Base-by-base conservation (phyloP, 202 grass and related monocot genomes). In the Schoenoplectus tabernaemontani region DNA sequence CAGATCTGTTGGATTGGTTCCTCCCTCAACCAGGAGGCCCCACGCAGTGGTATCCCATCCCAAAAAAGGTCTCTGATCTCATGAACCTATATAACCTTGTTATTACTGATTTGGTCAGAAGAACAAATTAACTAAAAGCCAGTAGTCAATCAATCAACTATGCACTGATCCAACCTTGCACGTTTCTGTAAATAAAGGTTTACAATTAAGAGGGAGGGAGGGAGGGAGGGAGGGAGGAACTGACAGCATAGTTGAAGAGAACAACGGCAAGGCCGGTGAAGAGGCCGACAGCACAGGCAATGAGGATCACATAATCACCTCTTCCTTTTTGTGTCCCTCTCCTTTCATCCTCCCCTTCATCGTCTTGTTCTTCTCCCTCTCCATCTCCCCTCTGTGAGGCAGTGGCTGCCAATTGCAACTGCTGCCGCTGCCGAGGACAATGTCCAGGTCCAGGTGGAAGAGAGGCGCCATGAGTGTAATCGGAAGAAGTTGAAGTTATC, bases 41-140 rank as follows among this genome's bases (percentile, higher is more conserved):
- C 91, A 71, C 83, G 84, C 32, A 81, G 65, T 3, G 89, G 91
- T 85, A 94, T 86, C 33, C 89, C 86, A 77, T 89, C 89, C 95
- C 95, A 98, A 83, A 90, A 88, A 19, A 98, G 20, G 54, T 98
- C 87, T 79, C 86, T 81, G 81, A 98, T 90, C 87, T 92, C 91
- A 87, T 90, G 89, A 68, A 98, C 89, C 95, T 98, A 42, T 43
- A 68, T 20, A 78, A 50, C 13, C 3, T 51, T 43, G 83, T 47
- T 59, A 37, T 24, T 66, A 44, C 70, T 32, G 50, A 42, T 84
- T 37, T 58, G 41, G 59, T 63, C 12, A 63, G 59, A 63, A 34
- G 28, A 37, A n/a, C n/a, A 37, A 63, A 48, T 53, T 39, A 36
- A 77, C 59, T 72, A 30, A 81, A n/a, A 9, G 22, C 11, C 28